phyloP scores from a whole-genome alignment of 2,329 filamentous ascomycete genomes.

The Aspergillus sp. region DNA sequence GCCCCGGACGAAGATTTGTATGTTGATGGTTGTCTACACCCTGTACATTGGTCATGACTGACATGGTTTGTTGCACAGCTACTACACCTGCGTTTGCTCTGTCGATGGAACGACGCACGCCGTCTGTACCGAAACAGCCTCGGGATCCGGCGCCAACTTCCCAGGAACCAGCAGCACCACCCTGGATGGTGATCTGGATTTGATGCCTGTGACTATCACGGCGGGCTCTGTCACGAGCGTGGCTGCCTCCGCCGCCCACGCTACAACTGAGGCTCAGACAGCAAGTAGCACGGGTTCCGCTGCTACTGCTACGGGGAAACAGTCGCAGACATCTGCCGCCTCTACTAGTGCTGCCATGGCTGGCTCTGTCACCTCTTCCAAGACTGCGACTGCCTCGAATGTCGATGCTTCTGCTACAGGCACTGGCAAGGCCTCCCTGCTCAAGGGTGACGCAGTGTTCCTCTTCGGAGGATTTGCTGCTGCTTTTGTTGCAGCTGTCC shows the following conservation, averaged over 20 bases:
- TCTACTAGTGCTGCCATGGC: background rate
- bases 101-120: slow-evolving; percentile 21
- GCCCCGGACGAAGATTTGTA: slow-evolving; percentile 14
- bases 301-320: background rate
- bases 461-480: slow-evolving; percentile 16
- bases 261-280: background rate
- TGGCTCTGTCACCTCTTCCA: background rate
- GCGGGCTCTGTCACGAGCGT: slow-evolving; percentile 14
- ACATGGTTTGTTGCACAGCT: slow-evolving; percentile 7
- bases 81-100: slow-evolving; percentile 19
- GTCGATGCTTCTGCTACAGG: background rate
- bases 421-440: background rate
- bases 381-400: background rate
- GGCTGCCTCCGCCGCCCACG: slow-evolving; percentile 6
- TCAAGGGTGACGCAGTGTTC: slow-evolving; percentile 1
- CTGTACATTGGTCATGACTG: background rate
- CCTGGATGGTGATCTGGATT: slow-evolving; percentile 11
- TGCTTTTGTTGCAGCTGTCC: background rate
- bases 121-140: slow-evolving; percentile 18
- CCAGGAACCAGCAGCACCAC: slow-evolving; percentile 17
- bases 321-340: background rate
- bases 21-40: background rate
- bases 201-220: slow-evolving; percentile 28
- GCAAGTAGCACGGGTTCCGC: background rate
- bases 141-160: slow-evolving; percentile 19